Conservation (phyloP, 2,329 filamentous ascomycete genomes). For the Phialophora verrucosa region DNA sequence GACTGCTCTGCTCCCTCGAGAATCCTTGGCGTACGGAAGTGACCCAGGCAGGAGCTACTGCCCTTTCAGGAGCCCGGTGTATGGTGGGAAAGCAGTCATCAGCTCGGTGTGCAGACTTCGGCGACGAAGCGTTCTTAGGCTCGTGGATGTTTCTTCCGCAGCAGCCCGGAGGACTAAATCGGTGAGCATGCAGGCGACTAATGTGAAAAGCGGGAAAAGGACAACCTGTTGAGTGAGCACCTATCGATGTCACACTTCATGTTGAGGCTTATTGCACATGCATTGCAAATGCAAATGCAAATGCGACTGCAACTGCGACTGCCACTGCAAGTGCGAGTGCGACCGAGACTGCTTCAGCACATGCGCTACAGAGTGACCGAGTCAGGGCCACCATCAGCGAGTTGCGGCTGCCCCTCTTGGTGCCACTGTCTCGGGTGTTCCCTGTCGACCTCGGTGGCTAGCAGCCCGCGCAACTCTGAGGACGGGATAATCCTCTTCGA, state of each 20-base stretch:
- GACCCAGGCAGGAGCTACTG: neutral
- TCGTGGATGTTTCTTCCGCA: neutral
- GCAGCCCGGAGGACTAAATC: neutral
- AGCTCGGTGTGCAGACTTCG: neutral
- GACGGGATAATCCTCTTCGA: slow-evolving; percentile 8
- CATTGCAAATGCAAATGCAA: neutral
- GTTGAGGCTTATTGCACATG: neutral
- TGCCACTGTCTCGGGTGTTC: slow-evolving; percentile 25
- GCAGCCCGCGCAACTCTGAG: slow-evolving; percentile 23
- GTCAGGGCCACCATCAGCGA: neutral
- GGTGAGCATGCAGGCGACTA: neutral
- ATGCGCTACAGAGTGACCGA: neutral
- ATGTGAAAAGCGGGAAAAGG: neutral
- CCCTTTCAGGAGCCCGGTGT: neutral
- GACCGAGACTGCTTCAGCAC: neutral
- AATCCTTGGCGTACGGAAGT: neutral
- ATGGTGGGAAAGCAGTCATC: neutral
- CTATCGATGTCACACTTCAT: neutral
- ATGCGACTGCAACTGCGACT: neutral
- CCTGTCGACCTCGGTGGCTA: slow-evolving; percentile 11
- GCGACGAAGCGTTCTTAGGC: neutral
- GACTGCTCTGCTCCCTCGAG: neutral
- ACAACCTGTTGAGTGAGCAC: neutral
- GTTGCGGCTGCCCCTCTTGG: slow-evolving; percentile 23
- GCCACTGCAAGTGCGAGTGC: neutral